Conservation (phyloP, 106 monocot genomes). For the Narthecium ossifragum region DNA sequence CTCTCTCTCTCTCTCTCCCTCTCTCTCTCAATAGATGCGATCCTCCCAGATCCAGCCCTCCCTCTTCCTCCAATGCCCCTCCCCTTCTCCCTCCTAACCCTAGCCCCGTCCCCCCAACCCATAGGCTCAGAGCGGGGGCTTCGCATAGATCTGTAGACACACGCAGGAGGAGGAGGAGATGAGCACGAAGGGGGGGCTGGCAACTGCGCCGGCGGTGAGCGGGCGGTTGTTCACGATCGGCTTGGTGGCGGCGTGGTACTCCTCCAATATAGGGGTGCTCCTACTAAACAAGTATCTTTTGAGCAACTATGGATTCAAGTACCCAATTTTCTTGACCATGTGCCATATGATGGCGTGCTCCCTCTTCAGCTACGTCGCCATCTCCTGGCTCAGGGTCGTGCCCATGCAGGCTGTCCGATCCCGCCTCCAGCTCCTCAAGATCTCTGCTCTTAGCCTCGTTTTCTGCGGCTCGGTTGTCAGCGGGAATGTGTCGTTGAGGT, state of each 20-base stretch:
- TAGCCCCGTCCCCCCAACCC: not conserved
- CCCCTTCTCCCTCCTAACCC: constrained; percentile 2
- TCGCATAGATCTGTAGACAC: too few species aligned
- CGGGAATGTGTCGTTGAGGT: constrained; percentile 32
- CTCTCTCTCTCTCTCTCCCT: constrained; percentile 5
- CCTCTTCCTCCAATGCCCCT: not conserved
- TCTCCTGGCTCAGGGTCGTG: constrained; percentile 29
- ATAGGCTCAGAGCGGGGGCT: too few species aligned
- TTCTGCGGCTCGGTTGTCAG: constrained; percentile 40
- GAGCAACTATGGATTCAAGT: constrained; percentile 41
- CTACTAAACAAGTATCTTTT: constrained; percentile 45
- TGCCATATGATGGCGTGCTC: constrained; percentile 44
- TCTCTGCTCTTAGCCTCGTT: constrained; percentile 27
- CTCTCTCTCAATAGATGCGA: not conserved
- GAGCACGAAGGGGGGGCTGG: constrained; percentile 1
- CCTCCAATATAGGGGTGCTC: constrained; percentile 59
- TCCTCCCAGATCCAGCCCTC: not conserved
- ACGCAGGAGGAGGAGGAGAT: constrained; percentile 12
- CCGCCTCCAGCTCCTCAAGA: constrained; percentile 28
- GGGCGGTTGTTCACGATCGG: constrained; percentile 38
- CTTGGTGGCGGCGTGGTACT: constrained; percentile 49
- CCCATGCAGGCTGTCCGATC: constrained; percentile 36
- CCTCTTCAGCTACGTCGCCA: constrained; percentile 28
- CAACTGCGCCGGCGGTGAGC: constrained; percentile 4
- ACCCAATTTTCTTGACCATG: constrained; percentile 45